Percentiles rank a stretch among this genome's conserved stretches.
Evolutionary conservation across 208 protist genomes (phyloP).

Genomic region (Leptomonas pyrrhocoris): DNA sequence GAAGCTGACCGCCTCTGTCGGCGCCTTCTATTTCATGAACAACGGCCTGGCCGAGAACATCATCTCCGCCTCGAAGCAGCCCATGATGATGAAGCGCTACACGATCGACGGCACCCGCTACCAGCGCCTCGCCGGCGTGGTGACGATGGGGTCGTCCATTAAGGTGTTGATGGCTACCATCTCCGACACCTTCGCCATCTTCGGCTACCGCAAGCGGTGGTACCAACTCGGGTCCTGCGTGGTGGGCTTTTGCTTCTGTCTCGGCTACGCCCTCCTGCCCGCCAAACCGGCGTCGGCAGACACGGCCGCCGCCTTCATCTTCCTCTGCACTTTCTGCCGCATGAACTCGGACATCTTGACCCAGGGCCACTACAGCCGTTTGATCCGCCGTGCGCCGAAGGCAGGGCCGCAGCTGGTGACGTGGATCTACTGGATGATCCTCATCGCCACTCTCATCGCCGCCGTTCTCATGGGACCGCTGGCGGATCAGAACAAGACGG

Average conservation of each 20-base stretch:
- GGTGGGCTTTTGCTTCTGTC: slow-evolving; percentile 35
- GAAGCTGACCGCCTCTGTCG: slow-evolving; percentile 39
- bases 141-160: slow-evolving; percentile 64
- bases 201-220: slow-evolving; percentile 81
- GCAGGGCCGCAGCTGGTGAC: slow-evolving; percentile 62
- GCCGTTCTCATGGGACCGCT: too few species aligned
- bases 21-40: slow-evolving; percentile 47
- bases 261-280: slow-evolving; percentile 57
- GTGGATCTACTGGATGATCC: slow-evolving; percentile 67
- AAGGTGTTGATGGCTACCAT: slow-evolving; percentile 71
- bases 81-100: slow-evolving; percentile 60
- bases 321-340: slow-evolving; percentile 45
- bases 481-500: slow-evolving; percentile 44
- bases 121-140: slow-evolving; percentile 53
- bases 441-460: slow-evolving; percentile 53
- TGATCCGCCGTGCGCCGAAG: slow-evolving; percentile 50
- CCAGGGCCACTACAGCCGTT: slow-evolving; percentile 77
- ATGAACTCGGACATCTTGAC: slow-evolving; percentile 80
- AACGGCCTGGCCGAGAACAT: slow-evolving; percentile 65
- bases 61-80: slow-evolving; percentile 34
- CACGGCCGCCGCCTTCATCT: slow-evolving; percentile 51
- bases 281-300: slow-evolving; percentile 34
- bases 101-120: slow-evolving; percentile 41
- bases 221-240: slow-evolving; percentile 63
- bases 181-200: slow-evolving; percentile 66